These are phyloP conservation scores for Sugiyamaella marilandica DNA, from an alignment of 805 yeast species.

Conservation along the genomic window DNA sequence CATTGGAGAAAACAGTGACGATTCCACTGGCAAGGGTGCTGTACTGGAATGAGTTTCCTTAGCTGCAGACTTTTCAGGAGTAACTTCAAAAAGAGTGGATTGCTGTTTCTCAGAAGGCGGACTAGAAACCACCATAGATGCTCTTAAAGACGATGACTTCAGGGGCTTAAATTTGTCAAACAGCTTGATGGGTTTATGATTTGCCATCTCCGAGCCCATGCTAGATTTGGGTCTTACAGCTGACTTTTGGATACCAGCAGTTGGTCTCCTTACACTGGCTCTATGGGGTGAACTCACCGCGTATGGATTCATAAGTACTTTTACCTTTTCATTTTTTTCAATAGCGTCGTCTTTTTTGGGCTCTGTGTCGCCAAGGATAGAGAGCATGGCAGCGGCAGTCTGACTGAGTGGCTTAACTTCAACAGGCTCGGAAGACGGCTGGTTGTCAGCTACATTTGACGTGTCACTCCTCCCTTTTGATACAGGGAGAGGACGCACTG, in stretches of 20 bases:
- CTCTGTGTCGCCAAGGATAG: constrained; percentile 37
- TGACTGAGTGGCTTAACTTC: constrained; percentile 33
- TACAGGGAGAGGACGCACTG: background rate
- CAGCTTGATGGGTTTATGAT: background rate
- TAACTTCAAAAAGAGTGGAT: background rate
- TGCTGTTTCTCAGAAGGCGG: constrained; percentile 6
- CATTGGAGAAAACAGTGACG: constrained; percentile 12
- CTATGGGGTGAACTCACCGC: constrained; percentile 22
- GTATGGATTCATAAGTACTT: constrained; percentile 41
- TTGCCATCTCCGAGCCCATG: background rate
- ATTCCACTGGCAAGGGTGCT: background rate
- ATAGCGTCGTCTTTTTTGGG: constrained; percentile 9
- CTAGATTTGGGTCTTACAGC: constrained; percentile 1
- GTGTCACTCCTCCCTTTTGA: background rate
- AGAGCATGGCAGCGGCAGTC: constrained; percentile 47
- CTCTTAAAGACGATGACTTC: constrained; percentile 18
- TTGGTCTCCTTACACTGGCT: constrained; percentile 2
- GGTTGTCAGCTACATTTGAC: background rate
- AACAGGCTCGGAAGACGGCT: background rate
- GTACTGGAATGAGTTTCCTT: background rate
- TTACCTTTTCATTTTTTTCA: constrained; percentile 21
- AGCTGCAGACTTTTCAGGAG: constrained; percentile 1
- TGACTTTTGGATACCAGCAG: background rate
- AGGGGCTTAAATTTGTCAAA: constrained; percentile 16
- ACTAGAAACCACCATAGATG: constrained; percentile 14